A percentile compares a stretch with the other conserved stretches of the same genome.
Evolutionary conservation across 345 rosid species (phyloP).

Genomic region (Eucalyptus rudis): DNA sequence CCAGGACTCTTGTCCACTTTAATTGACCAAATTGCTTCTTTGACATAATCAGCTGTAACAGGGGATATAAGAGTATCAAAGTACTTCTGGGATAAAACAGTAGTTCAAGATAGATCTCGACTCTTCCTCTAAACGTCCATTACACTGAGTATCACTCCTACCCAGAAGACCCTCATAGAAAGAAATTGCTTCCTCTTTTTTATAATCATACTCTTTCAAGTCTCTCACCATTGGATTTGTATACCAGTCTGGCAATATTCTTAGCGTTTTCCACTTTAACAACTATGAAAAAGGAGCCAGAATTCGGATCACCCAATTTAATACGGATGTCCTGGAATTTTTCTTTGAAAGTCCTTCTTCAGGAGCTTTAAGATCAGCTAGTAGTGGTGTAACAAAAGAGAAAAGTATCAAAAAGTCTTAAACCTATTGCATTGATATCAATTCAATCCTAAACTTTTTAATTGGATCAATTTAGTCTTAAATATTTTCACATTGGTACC

Average conservation of each 20-base stretch:
- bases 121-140: neutral
- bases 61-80: neutral
- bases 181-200: neutral
- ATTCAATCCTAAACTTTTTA: too few species aligned
- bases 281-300: neutral
- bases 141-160: neutral
- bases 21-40: neutral
- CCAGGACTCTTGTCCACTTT: neutral
- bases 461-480: too few species aligned
- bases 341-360: neutral
- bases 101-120: neutral
- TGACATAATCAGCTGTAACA: neutral
- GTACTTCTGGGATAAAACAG: neutral
- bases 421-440: too few species aligned
- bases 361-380: neutral
- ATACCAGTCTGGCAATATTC: too few species aligned
- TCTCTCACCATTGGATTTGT: neutral
- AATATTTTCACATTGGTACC: accelerated
- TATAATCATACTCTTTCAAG: neutral
- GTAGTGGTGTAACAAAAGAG: neutral
- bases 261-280: neutral
- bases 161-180: neutral
- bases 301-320: neutral
- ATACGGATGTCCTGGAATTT: neutral
- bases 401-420: accelerated